Base-by-base conservation (phyloP, 2,329 filamentous ascomycete genomes). In the Grosmannia huntii region DNA sequence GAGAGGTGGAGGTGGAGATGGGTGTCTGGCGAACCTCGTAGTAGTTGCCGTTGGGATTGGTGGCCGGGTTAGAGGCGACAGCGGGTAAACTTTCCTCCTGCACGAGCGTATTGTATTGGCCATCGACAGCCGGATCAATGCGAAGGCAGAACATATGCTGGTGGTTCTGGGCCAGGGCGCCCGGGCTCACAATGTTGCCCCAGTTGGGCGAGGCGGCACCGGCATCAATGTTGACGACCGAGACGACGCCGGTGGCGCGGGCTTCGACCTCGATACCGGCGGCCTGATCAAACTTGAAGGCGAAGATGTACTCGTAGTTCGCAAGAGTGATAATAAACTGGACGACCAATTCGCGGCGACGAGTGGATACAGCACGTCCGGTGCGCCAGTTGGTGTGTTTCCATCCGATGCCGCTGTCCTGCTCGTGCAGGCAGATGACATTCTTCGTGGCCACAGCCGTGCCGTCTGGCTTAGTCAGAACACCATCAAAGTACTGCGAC, bases 341-440 rank as follows among this genome's bases (percentile, higher is more conserved):
- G 4, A 88, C 70, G 38, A 58, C 52, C 16, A 58, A 52, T 21
- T 51, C 36, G 25, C 48, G 53, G 31, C 21, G 21, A 5, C 51
- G 51, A 14, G 31, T 38, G 19, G 33, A 36, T n/a, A 53, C 51
- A 7, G 51, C 51, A 16, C 31, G 51, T 3, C n/a, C n/a, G 9
- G 51, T 53, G 31, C 51, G 51, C 31, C 21, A 38, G 33, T 53
- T 53, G 33, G 83, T 78, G 70, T 88, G 85, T 66, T 88, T 88
- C 83, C 83, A 87, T 21, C 79, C 75, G 52, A 89, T 84, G 1
- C 85, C 86, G 62, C 81, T 79, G 65, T 88, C 85, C 63, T 85
- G 78, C 68, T 89, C 85, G 64, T 89, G 85, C 3, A 87, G 72
- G 61, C 85, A 89, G 46, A 87, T 73, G 1, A 83, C 83, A 55